phyloP scores from a whole-genome alignment of 2,329 filamentous ascomycete species.

The Colletotrichum endophyticum region DNA sequence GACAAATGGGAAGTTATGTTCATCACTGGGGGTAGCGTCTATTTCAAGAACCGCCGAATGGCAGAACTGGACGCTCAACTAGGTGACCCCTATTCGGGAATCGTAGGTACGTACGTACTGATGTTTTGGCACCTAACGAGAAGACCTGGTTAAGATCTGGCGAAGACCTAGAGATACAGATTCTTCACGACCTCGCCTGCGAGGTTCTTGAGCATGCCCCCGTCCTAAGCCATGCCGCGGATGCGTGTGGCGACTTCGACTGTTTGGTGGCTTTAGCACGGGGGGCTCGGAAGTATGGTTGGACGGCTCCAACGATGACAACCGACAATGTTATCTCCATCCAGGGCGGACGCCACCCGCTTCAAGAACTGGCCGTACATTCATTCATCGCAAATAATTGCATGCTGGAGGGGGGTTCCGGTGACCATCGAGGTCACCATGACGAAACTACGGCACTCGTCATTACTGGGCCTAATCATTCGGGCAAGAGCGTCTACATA shows the following conservation, averaged over 20 bases:
- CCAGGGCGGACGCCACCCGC: constrained; percentile 78
- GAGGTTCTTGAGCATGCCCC: constrained; percentile 72
- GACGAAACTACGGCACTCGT: constrained; percentile 66
- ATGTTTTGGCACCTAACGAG: neutral
- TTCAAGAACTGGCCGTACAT: constrained; percentile 84
- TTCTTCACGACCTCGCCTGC: constrained; percentile 78
- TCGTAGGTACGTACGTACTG: constrained; percentile 67
- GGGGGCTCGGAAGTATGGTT: constrained; percentile 76
- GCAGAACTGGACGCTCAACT: constrained; percentile 78
- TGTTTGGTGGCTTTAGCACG: constrained; percentile 80
- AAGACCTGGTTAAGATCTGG: neutral
- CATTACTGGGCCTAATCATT: constrained; percentile 93
- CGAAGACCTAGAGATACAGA: constrained; percentile 84
- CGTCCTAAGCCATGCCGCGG: constrained; percentile 71
- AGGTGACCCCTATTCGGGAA: constrained; percentile 84
- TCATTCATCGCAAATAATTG: constrained; percentile 87
- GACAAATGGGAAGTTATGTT: constrained; percentile 83
- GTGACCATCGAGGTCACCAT: constrained; percentile 24
- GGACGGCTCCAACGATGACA: constrained; percentile 73
- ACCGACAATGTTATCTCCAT: constrained; percentile 75
- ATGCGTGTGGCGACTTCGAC: constrained; percentile 86
- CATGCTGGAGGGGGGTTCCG: constrained; percentile 65
- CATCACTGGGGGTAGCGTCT: constrained; percentile 70
- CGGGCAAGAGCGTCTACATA: constrained; percentile 94
- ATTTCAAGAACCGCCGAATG: constrained; percentile 89